Percentiles rank a stretch among this genome's conserved stretches.
Conservation (phyloP, 2,329 filamentous ascomycete species). For the Onygenales sp. region DNA sequence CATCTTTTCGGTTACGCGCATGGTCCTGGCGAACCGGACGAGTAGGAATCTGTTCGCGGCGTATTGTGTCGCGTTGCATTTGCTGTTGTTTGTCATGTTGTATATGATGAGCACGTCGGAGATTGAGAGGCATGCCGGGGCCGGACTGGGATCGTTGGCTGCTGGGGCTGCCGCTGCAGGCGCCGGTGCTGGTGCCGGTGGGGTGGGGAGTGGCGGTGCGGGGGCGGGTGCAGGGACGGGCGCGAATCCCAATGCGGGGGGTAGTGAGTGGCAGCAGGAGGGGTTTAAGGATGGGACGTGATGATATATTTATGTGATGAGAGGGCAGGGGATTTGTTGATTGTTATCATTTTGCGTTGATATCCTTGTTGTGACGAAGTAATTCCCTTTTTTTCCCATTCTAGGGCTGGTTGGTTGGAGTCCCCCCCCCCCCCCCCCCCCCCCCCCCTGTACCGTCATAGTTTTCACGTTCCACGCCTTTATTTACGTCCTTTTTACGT, state of each 20-base stretch:
- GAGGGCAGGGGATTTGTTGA: too few species aligned
- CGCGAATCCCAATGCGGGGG: background rate
- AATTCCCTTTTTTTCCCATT: background rate
- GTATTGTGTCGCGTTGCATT: constrained; percentile 81
- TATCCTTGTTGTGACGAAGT: background rate
- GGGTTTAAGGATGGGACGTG: background rate
- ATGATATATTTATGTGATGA: background rate
- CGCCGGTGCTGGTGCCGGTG: constrained; percentile 18
- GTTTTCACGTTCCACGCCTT: too few species aligned
- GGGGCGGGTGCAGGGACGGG: background rate
- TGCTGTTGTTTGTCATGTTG: constrained; percentile 76
- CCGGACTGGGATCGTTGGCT: constrained; percentile 42
- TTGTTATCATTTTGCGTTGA: background rate
- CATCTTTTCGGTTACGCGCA: constrained; percentile 81
- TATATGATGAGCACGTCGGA: constrained; percentile 67
- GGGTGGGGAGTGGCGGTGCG: constrained; percentile 11
- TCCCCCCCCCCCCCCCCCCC: too few species aligned
- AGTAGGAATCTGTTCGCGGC: constrained; percentile 89
- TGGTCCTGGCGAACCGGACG: constrained; percentile 80
- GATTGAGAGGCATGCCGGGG: constrained; percentile 52
- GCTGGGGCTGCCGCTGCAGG: constrained; percentile 30
- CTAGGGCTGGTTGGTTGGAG: background rate
- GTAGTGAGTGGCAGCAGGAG: constrained; percentile 1
- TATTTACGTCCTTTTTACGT: too few species aligned
- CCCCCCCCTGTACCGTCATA: too few species aligned